Evolutionary conservation across 352 stramenopile species (phyloP).

Genomic region (Stramenopiles sp.): DNA sequence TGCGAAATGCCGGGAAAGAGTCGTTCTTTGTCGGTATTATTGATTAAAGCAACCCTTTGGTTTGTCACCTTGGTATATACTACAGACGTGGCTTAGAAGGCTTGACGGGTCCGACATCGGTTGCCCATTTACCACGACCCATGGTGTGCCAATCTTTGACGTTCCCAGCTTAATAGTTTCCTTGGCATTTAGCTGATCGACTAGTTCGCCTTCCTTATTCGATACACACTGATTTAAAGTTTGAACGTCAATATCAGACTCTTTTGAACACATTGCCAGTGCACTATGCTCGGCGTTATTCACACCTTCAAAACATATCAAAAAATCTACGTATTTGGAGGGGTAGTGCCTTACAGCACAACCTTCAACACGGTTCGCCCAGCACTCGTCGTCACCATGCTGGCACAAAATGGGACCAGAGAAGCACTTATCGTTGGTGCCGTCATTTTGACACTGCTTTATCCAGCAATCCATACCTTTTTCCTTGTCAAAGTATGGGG

Average conservation of each 20-base stretch:
- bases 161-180: background rate
- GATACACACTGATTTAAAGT: background rate
- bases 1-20: too few species aligned
- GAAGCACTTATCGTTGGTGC: background rate
- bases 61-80: background rate
- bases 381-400: background rate
- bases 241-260: background rate
- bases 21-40: background rate
- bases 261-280: background rate
- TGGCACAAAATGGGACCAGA: background rate
- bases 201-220: background rate
- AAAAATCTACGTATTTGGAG: background rate
- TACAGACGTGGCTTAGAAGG: background rate
- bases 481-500: background rate
- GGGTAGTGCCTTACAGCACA: background rate
- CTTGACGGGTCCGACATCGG: background rate
- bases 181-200: background rate
- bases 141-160: slow-evolving; percentile 2
- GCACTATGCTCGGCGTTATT: background rate
- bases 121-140: background rate
- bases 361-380: background rate
- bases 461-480: slow-evolving; percentile 10
- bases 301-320: slow-evolving; percentile 7
- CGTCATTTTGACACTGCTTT: background rate
- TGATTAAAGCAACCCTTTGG: background rate